These are phyloP conservation scores for Lecanoromycetidae sp. DNA, from an alignment of 2,329 filamentous ascomycete species.

Conservation along the genomic window DNA sequence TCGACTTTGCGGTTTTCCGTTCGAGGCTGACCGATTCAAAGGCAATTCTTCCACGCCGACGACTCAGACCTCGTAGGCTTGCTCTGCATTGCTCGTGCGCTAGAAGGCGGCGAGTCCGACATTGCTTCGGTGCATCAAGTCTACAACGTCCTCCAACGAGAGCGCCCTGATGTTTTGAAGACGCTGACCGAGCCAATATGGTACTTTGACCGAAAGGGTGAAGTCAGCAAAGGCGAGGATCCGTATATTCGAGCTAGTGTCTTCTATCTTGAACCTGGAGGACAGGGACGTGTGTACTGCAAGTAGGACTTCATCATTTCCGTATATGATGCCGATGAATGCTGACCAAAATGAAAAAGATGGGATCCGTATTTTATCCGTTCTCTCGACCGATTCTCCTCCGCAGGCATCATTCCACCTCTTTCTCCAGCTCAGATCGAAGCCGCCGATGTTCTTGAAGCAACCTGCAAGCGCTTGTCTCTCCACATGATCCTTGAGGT, in stretches of 20 bases:
- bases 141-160: slow-evolving; percentile 64
- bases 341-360: slow-evolving; percentile 21
- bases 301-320: slow-evolving; percentile 40
- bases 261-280: slow-evolving; percentile 62
- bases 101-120: slow-evolving; percentile 75
- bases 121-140: slow-evolving; percentile 67
- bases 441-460: slow-evolving; percentile 59
- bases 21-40: slow-evolving; percentile 18
- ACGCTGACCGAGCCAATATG: slow-evolving; percentile 65
- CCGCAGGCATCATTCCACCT: slow-evolving; percentile 52
- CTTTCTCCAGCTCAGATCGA: slow-evolving; percentile 57
- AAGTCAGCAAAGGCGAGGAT: slow-evolving; percentile 61
- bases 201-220: slow-evolving; percentile 89
- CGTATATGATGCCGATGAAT: neutral
- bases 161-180: slow-evolving; percentile 67
- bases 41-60: slow-evolving; percentile 77
- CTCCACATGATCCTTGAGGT: slow-evolving; percentile 80
- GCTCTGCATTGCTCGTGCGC: slow-evolving; percentile 64
- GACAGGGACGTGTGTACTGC: slow-evolving; percentile 57
- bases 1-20: neutral
- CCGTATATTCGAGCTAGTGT: slow-evolving; percentile 61
- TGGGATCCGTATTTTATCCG: slow-evolving; percentile 85
- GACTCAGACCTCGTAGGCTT: slow-evolving; percentile 73
- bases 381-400: slow-evolving; percentile 59
- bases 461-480: slow-evolving; percentile 58